Evolutionary conservation across 768 basidiomycete genomes (phyloP).

Genomic region (Auricularia sp.): DNA sequence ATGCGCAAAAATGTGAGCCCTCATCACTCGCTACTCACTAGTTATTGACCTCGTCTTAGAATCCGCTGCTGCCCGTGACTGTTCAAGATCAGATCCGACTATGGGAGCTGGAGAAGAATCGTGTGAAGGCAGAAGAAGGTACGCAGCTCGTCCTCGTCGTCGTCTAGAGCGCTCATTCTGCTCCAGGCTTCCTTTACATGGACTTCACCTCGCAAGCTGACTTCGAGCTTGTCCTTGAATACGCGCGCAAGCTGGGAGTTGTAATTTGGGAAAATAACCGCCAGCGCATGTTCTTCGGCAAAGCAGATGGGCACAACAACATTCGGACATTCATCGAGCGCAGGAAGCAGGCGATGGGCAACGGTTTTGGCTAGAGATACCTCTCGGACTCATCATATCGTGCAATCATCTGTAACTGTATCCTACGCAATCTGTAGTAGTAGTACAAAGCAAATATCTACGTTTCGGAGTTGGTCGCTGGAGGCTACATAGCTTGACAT

Average conservation of each 20-base stretch:
- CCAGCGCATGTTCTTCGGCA: conserved; percentile 77
- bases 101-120: conserved; percentile 93
- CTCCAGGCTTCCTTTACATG: conserved; percentile 75
- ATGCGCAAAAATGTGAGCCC: conserved; percentile 83
- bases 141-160: conserved; percentile 15
- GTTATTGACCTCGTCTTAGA: conserved; percentile 34
- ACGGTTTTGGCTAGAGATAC: no score
- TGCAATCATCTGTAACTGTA: no score
- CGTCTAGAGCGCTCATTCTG: not conserved
- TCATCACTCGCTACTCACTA: not conserved
- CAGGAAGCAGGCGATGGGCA: conserved; percentile 4
- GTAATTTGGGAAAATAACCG: conserved; percentile 72
- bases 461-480: no score
- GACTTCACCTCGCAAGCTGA: conserved; percentile 79
- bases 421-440: no score
- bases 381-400: no score
- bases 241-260: conserved; percentile 72
- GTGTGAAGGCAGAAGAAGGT: conserved; percentile 85
- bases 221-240: conserved; percentile 77
- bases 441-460: no score
- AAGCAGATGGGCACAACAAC: conserved; percentile 63
- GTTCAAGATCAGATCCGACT: conserved; percentile 96
- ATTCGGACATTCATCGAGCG: conserved; percentile 75
- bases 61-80: conserved; percentile 88
- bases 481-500: no score